phyloP scores from a whole-genome alignment of 768 basidiomycete genomes.

The Butyriboletus loyo region DNA sequence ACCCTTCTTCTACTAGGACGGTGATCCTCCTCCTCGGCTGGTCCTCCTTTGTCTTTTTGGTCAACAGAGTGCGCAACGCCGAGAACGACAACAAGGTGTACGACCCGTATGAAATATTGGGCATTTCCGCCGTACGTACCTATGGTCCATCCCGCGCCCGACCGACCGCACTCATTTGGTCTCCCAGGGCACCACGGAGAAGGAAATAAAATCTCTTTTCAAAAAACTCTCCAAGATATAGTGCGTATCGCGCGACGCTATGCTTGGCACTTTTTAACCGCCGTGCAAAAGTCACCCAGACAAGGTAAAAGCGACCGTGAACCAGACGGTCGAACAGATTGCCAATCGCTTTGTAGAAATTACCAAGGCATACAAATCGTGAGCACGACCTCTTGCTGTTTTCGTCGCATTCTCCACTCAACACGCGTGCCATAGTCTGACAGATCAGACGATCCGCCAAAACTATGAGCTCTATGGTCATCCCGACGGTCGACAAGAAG shows the following conservation, averaged over 20 bases:
- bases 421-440: slow-evolving; percentile 51
- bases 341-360: slow-evolving; percentile 85
- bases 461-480: slow-evolving; percentile 90
- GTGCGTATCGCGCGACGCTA: slow-evolving; percentile 38
- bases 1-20: slow-evolving; percentile 48
- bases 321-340: slow-evolving; percentile 84
- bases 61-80: slow-evolving; percentile 56
- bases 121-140: slow-evolving; percentile 50
- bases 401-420: not conserved
- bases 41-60: slow-evolving; percentile 63
- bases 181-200: slow-evolving; percentile 63
- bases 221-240: slow-evolving; percentile 87
- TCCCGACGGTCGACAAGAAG: slow-evolving; percentile 94
- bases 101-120: slow-evolving; percentile 93
- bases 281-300: slow-evolving; percentile 77
- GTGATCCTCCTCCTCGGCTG: slow-evolving; percentile 68
- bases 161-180: not conserved
- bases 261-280: not conserved
- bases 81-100: slow-evolving; percentile 71
- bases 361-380: slow-evolving; percentile 98
- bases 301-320: slow-evolving; percentile 81
- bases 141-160: not conserved
- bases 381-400: slow-evolving; percentile 23
- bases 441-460: slow-evolving; percentile 87
- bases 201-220: slow-evolving; percentile 94